phyloP scores from a whole-genome alignment of 2,329 filamentous ascomycete genomes.

The Colletotrichum cordylinicola region DNA sequence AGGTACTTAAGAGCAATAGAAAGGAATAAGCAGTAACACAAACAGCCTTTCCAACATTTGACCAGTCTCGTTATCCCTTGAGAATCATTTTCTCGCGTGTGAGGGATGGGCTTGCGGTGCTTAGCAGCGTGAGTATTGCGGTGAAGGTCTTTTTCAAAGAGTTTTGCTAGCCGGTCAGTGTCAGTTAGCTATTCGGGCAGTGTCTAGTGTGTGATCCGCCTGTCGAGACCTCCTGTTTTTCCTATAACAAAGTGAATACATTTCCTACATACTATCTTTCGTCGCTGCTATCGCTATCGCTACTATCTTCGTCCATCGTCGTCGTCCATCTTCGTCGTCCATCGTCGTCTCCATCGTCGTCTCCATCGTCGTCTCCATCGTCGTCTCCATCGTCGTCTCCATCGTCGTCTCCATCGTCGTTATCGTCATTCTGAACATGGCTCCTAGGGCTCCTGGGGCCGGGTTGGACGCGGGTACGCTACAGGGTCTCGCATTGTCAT shows the following conservation, averaged over 20 bases:
- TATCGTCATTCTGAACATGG: background rate
- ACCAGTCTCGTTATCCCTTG: no score
- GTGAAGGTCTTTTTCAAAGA: background rate
- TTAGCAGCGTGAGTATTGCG: background rate
- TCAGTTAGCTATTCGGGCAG: no score
- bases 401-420: background rate
- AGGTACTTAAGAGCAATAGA: no score
- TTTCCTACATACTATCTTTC: background rate
- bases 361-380: no score
- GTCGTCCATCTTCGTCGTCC: background rate
- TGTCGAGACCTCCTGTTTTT: background rate
- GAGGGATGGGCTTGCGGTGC: background rate
- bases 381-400: no score
- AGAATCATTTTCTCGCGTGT: no score
- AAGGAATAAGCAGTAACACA: no score
- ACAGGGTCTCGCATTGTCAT: no score
- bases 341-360: no score
- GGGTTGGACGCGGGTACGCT: background rate
- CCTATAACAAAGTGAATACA: background rate
- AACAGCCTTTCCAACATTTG: no score
- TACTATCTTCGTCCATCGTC: background rate
- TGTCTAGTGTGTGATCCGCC: background rate
- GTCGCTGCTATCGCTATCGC: background rate
- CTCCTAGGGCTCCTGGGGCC: background rate
- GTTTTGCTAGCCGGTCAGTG: background rate